A percentile compares a stretch with the other conserved stretches of the same genome.
phyloP scores from a whole-genome alignment of 768 basidiomycete species.

The Ramaria sp. region DNA sequence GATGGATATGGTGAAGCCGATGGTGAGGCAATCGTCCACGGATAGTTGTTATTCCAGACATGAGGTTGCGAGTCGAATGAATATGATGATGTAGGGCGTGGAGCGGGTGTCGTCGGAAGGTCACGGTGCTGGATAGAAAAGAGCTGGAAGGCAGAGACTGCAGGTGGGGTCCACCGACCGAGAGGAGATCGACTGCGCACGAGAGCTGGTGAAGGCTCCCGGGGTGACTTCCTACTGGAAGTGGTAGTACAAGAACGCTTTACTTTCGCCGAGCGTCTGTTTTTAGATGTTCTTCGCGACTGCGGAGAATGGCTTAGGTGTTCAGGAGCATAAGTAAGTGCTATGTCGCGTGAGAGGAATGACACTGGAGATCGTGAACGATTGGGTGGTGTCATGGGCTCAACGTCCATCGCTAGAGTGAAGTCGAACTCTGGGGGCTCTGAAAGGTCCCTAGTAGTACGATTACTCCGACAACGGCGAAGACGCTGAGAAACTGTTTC shows the following conservation, averaged over 20 bases:
- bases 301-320: background rate
- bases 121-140: background rate
- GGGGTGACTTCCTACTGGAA: background rate
- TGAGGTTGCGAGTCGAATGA: background rate
- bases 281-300: background rate
- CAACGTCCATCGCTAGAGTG: background rate
- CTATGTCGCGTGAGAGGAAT: background rate
- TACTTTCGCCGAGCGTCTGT: background rate
- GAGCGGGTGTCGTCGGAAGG: constrained; percentile 2
- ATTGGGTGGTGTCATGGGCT: constrained; percentile 2
- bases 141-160: background rate
- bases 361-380: background rate
- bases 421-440: background rate
- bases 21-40: constrained; percentile 6
- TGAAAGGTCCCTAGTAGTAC: background rate
- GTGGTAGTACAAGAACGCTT: background rate
- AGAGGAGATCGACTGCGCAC: background rate
- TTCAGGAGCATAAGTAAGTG: background rate
- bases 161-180: constrained; percentile 5
- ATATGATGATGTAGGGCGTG: background rate
- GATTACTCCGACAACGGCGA: background rate
- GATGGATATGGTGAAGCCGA: constrained; percentile 7
- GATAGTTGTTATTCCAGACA: background rate
- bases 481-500: background rate
- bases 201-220: background rate